These are phyloP conservation scores for Comarum palustre DNA, from an alignment of 306 rosid genomes.

Conservation along the genomic window DNA sequence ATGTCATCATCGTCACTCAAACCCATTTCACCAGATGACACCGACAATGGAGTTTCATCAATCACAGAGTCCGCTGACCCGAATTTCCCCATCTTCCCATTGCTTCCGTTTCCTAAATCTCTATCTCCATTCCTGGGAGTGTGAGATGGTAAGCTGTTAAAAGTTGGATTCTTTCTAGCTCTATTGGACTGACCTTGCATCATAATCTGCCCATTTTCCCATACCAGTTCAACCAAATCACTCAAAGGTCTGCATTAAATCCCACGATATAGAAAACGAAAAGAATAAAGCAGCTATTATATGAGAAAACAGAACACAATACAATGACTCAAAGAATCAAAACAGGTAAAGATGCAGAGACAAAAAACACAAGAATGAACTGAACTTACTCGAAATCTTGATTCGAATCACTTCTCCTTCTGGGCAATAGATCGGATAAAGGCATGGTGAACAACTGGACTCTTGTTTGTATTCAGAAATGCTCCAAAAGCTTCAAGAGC, in stretches of 20 bases:
- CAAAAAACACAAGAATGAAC: constrained; percentile 11
- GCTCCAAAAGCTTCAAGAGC: constrained; percentile 36
- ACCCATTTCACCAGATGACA: constrained; percentile 60
- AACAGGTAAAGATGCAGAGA: constrained; percentile 13
- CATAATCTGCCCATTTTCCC: constrained; percentile 86
- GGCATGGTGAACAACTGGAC: constrained; percentile 60
- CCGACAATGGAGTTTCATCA: constrained; percentile 56
- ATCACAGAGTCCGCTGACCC: constrained; percentile 48
- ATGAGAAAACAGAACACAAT: constrained; percentile 17
- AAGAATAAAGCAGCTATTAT: constrained; percentile 6
- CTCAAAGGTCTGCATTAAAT: constrained; percentile 60
- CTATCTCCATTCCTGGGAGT: constrained; percentile 53
- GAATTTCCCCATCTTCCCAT: constrained; percentile 53
- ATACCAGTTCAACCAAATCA: constrained; percentile 80
- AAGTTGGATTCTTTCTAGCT: constrained; percentile 55
- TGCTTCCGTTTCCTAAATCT: constrained; percentile 44
- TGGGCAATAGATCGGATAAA: constrained; percentile 71
- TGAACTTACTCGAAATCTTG: constrained; percentile 66
- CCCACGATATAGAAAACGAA: constrained; percentile 20
- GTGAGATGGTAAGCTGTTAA: constrained; percentile 50
- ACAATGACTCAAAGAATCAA: constrained; percentile 8
- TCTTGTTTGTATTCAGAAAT: constrained; percentile 32
- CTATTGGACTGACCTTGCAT: constrained; percentile 74
- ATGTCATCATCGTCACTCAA: constrained; percentile 63
- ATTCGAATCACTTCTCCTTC: constrained; percentile 50